These are phyloP conservation scores for Plectranthus barbatus DNA, from an alignment of 257 asterid genomes.

Conservation along the genomic window DNA sequence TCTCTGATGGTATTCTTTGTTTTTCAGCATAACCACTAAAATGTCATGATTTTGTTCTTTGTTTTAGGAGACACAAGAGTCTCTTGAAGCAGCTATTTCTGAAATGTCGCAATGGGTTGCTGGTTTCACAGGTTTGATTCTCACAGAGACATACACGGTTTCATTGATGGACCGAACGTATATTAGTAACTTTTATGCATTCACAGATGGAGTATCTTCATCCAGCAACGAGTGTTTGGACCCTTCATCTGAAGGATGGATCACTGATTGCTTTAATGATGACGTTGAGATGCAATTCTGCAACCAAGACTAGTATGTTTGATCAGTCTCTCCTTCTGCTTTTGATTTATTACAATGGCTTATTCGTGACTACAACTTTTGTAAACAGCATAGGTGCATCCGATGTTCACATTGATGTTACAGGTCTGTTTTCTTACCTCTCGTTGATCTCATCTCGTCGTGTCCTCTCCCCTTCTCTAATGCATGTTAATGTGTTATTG, in stretches of 20 bases:
- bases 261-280: conserved; percentile 65
- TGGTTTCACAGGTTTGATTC: conserved; percentile 48
- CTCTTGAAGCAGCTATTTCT: conserved; percentile 47
- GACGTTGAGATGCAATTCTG: conserved; percentile 26
- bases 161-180: neutral
- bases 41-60: neutral
- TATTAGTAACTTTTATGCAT: neutral
- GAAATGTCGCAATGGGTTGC: conserved; percentile 63
- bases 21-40: neutral
- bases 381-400: conserved; percentile 44
- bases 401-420: conserved; percentile 43
- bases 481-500: conserved; percentile 1
- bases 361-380: conserved; percentile 11
- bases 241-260: conserved; percentile 78
- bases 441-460: neutral
- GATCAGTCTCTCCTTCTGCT: neutral
- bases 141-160: neutral
- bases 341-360: neutral
- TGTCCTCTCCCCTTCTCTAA: neutral
- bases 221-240: conserved; percentile 46
- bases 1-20: neutral
- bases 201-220: conserved; percentile 15
- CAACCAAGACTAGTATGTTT: conserved; percentile 51
- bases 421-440: conserved; percentile 24
- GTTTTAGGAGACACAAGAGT: conserved; percentile 48